phyloP scores from a whole-genome alignment of 495 filamentous ascomycete species.

The Talaromyces proteolyticus region DNA sequence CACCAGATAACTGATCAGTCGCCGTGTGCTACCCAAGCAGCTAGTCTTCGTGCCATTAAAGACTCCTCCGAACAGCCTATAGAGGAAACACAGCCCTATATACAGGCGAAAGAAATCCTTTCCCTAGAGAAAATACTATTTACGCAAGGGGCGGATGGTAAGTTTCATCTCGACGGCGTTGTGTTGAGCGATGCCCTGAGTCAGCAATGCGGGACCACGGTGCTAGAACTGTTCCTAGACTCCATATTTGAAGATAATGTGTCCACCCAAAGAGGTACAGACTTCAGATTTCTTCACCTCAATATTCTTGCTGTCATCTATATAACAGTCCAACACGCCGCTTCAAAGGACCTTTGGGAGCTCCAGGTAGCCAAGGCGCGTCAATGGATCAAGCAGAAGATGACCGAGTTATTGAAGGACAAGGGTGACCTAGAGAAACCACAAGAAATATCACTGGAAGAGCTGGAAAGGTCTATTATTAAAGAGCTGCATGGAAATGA shows the following conservation, averaged over 20 bases:
- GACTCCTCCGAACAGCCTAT: no score
- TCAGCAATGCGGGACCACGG: slow-evolving; percentile 1
- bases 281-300: background rate
- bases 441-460: background rate
- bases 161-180: slow-evolving; percentile 3
- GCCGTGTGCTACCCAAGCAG: no score
- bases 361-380: slow-evolving; percentile 9
- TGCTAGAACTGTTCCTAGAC: background rate
- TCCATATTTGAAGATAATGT: background rate
- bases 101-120: background rate
- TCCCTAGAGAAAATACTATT: background rate
- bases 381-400: slow-evolving; percentile 4
- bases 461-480: background rate
- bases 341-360: slow-evolving; percentile 9
- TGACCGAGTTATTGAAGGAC: background rate
- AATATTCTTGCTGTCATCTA: slow-evolving; percentile 9
- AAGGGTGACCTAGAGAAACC: background rate
- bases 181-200: background rate
- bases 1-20: no score
- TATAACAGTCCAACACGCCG: slow-evolving; percentile 1
- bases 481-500: background rate
- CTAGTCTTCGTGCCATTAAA: no score
- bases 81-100: no score
- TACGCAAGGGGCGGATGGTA: background rate
- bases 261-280: background rate